Evolutionary conservation across 495 filamentous ascomycete species (phyloP), one percentile per base, ranked within the genome.

Genomic region (Lepidopterella palustris): DNA sequence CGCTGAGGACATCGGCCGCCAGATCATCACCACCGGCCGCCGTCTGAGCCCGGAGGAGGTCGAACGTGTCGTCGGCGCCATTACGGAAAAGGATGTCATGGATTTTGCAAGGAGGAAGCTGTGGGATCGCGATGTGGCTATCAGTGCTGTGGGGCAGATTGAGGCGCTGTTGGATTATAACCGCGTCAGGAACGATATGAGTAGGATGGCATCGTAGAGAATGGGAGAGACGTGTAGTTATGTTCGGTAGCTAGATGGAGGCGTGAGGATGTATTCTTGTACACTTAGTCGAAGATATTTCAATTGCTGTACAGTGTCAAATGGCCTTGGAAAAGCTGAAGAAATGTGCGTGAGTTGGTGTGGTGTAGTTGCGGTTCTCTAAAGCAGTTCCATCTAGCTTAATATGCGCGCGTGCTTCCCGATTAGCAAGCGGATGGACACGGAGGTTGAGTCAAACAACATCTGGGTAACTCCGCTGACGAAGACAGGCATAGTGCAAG

Each of bases 61-160:
- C 54, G 93, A 99, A 82, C 82, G 87, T 60, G 82, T 87, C 55
- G 88, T 99, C 61, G 84, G 89, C 64, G 79, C 75, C 58, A 88
- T 98, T 68, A 92, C 92, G 55, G 90, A 89, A 80, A 95, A 96
- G 84, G 91, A 99, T 64, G 90, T 99, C 49, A 95, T 95, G 85
- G 82, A 86, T 63, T 99, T 97, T 73, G 92, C 92, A 64, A 82
- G 84, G 74, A 81, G 80, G 74, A 95, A 88, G 74, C 76, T 99
- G 53, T 99, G 93, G 93, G 93, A 99, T 76, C 88, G 92, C 76
- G 93, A 99, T 73, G 74, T 99, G 56, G 93, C 95, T 61, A 80
- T 99, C 73, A 88, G 83, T 68, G 95, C 95, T 13, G 85, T 97
- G 53, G 93, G 93, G 56, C 85, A 82, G 74, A 88, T 97, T 71